These are phyloP conservation scores for Populus pruinosa DNA, from an alignment of 345 rosid species.

Conservation along the genomic window DNA sequence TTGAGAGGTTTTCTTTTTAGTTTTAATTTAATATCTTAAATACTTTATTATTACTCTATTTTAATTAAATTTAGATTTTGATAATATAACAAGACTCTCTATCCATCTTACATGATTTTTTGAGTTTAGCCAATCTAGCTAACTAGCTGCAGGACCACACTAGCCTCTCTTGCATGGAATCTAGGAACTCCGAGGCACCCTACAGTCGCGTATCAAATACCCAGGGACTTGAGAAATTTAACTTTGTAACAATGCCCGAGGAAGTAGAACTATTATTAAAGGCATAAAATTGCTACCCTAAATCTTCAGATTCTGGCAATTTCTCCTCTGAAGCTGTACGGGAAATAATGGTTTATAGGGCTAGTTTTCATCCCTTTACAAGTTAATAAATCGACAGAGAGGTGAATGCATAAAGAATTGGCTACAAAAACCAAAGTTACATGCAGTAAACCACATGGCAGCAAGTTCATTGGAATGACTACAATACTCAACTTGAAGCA, in stretches of 20 bases:
- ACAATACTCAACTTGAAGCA: not conserved
- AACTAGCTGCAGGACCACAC: not conserved
- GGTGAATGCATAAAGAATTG: not conserved
- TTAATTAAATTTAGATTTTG: too few relatives aligned
- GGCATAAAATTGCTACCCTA: not conserved
- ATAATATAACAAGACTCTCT: not conserved
- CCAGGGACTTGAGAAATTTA: not conserved
- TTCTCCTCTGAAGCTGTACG: not conserved
- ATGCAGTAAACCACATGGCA: not conserved
- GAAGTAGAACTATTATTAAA: too few relatives aligned
- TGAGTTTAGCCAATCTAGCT: too few relatives aligned
- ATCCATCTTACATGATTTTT: not conserved
- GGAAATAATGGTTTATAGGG: not conserved
- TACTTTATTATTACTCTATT: rapidly evolving
- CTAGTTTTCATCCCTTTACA: not conserved
- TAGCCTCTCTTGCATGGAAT: not conserved
- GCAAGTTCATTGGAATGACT: not conserved
- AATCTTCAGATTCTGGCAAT: not conserved
- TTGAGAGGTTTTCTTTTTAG: too few relatives aligned
- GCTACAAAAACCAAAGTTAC: not conserved
- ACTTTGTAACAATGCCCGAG: too few relatives aligned
- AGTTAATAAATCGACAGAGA: not conserved
- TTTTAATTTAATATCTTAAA: too few relatives aligned
- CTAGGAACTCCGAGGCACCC: not conserved
- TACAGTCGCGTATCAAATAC: not conserved